phyloP scores from a whole-genome alignment of 2,329 filamentous ascomycete species.

The Ceratocystis smalleyi region DNA sequence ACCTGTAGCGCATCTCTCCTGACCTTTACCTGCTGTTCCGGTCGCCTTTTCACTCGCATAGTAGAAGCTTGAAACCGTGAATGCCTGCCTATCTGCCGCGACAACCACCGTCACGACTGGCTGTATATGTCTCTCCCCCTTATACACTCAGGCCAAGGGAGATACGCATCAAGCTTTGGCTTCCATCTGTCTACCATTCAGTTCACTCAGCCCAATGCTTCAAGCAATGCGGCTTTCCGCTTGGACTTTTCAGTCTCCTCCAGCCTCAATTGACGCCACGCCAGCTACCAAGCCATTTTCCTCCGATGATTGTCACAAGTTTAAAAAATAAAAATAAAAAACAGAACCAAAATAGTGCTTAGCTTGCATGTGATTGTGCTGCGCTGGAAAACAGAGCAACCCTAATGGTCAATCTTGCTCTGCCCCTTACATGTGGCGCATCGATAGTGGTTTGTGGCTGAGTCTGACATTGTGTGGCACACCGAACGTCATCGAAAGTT shows the following conservation, averaged over 20 bases:
- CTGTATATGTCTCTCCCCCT: background rate
- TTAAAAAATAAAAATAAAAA: too few species aligned
- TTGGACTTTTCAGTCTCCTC: too few species aligned
- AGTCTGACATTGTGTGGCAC: background rate
- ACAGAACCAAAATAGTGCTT: background rate
- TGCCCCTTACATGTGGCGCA: background rate
- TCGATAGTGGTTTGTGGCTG: background rate
- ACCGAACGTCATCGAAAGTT: slow-evolving; percentile 1
- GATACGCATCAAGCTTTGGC: background rate
- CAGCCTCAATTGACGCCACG: too few species aligned
- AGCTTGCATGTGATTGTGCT: background rate
- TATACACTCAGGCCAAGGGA: background rate
- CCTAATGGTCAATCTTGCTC: background rate
- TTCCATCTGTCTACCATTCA: background rate
- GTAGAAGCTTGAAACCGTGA: too few species aligned
- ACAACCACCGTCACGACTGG: background rate
- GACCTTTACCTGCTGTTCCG: background rate
- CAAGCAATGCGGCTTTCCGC: too few species aligned
- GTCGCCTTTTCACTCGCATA: background rate
- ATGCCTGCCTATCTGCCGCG: background rate
- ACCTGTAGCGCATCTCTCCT: too few species aligned
- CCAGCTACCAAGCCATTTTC: too few species aligned
- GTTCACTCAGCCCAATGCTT: background rate
- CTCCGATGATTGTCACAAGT: too few species aligned
- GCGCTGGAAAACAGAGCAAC: background rate